Conservation (phyloP, 257 asterid species). For the Solanum bukasovii region DNA sequence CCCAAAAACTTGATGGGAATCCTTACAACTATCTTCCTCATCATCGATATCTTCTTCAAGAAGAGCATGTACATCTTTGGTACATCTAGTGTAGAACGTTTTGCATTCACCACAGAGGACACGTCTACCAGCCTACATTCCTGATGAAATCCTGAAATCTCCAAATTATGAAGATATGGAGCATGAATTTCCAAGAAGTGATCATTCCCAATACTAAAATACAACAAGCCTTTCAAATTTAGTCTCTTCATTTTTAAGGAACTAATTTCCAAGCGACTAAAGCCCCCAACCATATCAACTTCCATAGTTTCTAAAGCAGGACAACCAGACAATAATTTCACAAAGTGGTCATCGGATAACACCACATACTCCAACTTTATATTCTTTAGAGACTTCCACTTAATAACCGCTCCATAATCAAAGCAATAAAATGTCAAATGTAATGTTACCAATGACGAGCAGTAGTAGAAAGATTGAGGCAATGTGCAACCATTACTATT, state of each 20-base stretch:
- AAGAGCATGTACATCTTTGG: background rate
- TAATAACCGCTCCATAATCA: background rate
- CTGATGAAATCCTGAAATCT: background rate
- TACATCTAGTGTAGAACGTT: background rate
- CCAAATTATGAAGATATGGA: background rate
- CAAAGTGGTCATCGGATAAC: background rate
- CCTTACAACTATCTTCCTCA: background rate
- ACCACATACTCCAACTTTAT: background rate
- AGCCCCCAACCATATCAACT: background rate
- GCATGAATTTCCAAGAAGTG: background rate
- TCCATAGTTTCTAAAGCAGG: background rate
- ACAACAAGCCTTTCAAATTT: background rate
- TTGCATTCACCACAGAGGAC: background rate
- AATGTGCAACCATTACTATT: background rate
- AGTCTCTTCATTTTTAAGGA: background rate
- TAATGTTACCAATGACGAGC: background rate
- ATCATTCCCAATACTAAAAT: background rate
- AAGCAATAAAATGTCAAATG: no score
- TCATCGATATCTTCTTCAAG: background rate
- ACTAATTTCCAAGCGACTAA: background rate
- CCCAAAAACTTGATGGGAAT: background rate
- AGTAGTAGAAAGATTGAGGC: background rate
- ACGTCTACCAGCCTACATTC: background rate
- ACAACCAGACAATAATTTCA: background rate
- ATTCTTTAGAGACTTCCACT: background rate